These are phyloP conservation scores for Cryptosporidium sp. DNA, from an alignment of 169 alveolate genomes.

Conservation along the genomic window DNA sequence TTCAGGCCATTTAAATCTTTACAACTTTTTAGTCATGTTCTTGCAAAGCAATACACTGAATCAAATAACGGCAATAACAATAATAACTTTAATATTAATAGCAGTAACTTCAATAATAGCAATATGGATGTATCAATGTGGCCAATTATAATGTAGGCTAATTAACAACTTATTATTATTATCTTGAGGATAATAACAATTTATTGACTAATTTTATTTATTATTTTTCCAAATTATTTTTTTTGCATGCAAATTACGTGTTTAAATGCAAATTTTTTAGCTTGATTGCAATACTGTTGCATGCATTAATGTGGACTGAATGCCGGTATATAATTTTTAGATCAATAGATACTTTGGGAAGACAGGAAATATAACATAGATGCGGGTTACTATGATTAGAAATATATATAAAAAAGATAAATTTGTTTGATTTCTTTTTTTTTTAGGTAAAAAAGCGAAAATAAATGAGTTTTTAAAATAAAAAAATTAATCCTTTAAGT, in stretches of 20 bases:
- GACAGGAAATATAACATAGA: neutral
- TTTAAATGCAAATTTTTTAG: neutral
- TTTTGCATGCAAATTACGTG: neutral
- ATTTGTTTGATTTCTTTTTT: neutral
- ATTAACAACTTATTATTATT: neutral
- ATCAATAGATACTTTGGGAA: neutral
- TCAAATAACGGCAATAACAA: neutral
- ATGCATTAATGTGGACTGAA: slow-evolving; percentile 10
- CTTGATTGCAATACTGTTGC: neutral
- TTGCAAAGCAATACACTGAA: neutral
- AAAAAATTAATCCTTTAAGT: too few relatives aligned
- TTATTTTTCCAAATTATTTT: neutral
- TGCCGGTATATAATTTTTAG: slow-evolving; percentile 26
- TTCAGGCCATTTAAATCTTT: slow-evolving; percentile 52
- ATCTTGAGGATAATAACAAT: neutral
- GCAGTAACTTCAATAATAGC: neutral
- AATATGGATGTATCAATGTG: slow-evolving; percentile 62
- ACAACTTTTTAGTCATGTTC: slow-evolving; percentile 17
- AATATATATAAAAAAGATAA: too few relatives aligned
- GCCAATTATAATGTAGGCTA: slow-evolving; percentile 24
- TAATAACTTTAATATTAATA: neutral
- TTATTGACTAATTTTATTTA: neutral
- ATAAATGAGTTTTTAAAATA: too few relatives aligned
- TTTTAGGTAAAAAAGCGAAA: too few relatives aligned
- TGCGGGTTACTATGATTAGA: neutral